Conservation (phyloP, 345 rosid genomes). For the Stellera chamaejasme region DNA sequence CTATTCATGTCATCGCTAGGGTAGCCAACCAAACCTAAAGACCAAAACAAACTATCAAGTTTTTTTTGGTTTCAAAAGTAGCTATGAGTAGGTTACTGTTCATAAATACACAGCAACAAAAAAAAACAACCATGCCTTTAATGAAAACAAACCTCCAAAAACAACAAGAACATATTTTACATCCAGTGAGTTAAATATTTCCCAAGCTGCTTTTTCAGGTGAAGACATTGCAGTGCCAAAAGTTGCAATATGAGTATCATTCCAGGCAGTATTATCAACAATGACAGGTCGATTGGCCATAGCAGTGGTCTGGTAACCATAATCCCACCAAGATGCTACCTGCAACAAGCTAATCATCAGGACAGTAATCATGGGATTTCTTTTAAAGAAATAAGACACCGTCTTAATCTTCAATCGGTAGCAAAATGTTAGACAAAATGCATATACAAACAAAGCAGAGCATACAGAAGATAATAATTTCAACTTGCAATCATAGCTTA, state of each 20-base stretch:
- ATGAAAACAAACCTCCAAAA: constrained; percentile 75
- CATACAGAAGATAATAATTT: neutral
- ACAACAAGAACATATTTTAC: constrained; percentile 97
- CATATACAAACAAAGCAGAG: neutral
- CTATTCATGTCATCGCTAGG: constrained; percentile 98
- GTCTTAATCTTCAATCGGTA: no score
- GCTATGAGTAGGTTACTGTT: constrained; percentile 19
- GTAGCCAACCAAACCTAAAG: constrained; percentile 90
- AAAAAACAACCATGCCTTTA: constrained; percentile 4
- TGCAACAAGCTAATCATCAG: constrained; percentile 17
- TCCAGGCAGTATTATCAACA: constrained; percentile 98
- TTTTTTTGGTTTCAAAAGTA: no score
- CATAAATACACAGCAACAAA: neutral
- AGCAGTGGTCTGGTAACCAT: constrained; percentile 98
- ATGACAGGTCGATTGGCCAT: constrained; percentile 99
- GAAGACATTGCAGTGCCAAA: constrained; percentile 99
- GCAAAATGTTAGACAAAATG: neutral
- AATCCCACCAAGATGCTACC: constrained; percentile 99
- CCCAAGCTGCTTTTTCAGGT: constrained; percentile 99
- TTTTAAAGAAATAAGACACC: no score
- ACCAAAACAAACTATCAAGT: constrained; percentile 14
- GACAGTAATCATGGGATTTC: no score
- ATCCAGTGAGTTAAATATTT: constrained; percentile 90
- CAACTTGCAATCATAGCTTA: no score
- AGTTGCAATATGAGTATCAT: constrained; percentile 97